Percentiles rank a stretch among this genome's conserved stretches.
Evolutionary conservation across 2,329 filamentous ascomycete genomes (phyloP).

Genomic region (Neonectria sp.): DNA sequence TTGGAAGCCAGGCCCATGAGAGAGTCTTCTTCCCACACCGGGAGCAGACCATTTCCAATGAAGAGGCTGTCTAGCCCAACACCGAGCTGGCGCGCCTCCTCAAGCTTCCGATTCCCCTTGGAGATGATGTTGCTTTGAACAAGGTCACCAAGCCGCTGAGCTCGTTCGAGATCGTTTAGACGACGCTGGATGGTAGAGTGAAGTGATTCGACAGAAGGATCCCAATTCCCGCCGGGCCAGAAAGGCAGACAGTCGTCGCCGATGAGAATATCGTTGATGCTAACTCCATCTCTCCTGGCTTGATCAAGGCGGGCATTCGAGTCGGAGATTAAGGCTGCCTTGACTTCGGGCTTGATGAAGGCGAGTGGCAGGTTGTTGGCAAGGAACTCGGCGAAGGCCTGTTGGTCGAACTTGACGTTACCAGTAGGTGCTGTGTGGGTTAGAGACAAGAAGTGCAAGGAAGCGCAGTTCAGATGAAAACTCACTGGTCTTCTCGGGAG

Average conservation of each 20-base stretch:
- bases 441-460: not conserved
- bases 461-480: not conserved
- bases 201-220: slow-evolving; percentile 42
- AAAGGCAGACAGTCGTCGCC: slow-evolving; percentile 50
- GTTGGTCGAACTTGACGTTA: not conserved
- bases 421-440: not conserved
- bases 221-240: slow-evolving; percentile 47
- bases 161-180: slow-evolving; percentile 37
- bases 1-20: slow-evolving; percentile 6
- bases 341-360: slow-evolving; percentile 42
- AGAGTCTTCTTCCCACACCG: slow-evolving; percentile 44
- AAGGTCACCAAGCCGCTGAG: slow-evolving; percentile 35
- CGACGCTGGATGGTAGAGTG: slow-evolving; percentile 46
- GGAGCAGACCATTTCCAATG: slow-evolving; percentile 48
- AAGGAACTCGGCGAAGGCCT: slow-evolving; percentile 31
- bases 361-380: slow-evolving; percentile 36
- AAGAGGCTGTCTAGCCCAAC: slow-evolving; percentile 39
- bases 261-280: slow-evolving; percentile 42
- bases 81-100: slow-evolving; percentile 42
- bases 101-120: slow-evolving; percentile 48
- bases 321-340: slow-evolving; percentile 37
- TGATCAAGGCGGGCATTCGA: slow-evolving; percentile 43
- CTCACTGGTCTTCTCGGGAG: not conserved
- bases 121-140: slow-evolving; percentile 41
- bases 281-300: slow-evolving; percentile 36